Evolutionary conservation across 768 basidiomycete species (phyloP), one percentile per base, ranked within the genome.

Genomic region (Trametes elegans): DNA sequence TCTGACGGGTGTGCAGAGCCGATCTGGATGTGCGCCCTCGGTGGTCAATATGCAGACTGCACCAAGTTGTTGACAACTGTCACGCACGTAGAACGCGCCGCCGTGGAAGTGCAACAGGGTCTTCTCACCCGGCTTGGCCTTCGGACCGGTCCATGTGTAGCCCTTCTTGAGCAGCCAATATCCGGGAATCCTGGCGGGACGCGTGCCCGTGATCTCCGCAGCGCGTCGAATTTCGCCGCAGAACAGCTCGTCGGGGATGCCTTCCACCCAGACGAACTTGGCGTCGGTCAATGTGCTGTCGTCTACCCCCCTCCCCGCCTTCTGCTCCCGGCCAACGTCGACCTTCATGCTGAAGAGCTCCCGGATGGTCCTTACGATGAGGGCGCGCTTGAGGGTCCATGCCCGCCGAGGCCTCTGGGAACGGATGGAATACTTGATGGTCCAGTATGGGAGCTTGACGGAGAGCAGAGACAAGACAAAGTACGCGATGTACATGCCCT

Each of bases 91-190:
- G 59, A 81, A 87, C 1, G 73, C 84, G 6, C 85, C 85, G 18
- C 85, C 85, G 57, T 88, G 87, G n/a, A 88, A 66, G 42, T 71
- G 71, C 62, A 80, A 80, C n/a, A 84, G 64, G 4, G 85, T 76
- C 58, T 81, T 83, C 66, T 84, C 82, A 19, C 78, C 80, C 0
- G 73, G 72, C 41, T 63, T 66, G 4, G 80, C 76, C 1, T 73
- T 56, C 21, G 71, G 67, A 32, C 73, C 75, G 42, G 73, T 27
- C 24, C 58, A 52, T 2, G 19, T 39, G 23, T 41, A 41, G 19
- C 31, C 24, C 56, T 59, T 14, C 41, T 61, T 58, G 53, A 64
- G 54, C 6, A 60, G 23, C 64, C 66, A 68, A 50, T 66, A 68
- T 3, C 57, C 66, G 0, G 59, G 62, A n/a, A 64, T 58, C 11